These are phyloP conservation scores for Cercospora nicotianae DNA, from an alignment of 2,329 filamentous ascomycete genomes.

Conservation along the genomic window DNA sequence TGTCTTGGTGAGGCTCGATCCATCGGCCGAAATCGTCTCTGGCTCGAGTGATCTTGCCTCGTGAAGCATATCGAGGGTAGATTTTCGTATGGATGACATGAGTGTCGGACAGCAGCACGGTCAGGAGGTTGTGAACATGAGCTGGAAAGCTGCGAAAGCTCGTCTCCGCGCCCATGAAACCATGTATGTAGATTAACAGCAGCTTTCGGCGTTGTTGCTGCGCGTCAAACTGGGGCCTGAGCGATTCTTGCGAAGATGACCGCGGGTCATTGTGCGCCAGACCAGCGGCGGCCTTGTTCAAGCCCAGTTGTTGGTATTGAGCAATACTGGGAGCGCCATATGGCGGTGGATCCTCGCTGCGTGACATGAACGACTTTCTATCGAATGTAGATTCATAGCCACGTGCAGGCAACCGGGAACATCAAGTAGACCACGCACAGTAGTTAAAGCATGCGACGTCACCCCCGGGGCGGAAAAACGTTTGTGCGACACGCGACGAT, in stretches of 20 bases:
- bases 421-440: background rate
- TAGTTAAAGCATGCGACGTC: background rate
- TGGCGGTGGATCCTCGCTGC: slow-evolving; percentile 22
- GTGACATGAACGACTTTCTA: slow-evolving; percentile 8
- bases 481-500: background rate
- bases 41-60: slow-evolving; percentile 69
- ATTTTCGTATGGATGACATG: slow-evolving; percentile 86
- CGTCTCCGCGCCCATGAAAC: slow-evolving; percentile 84
- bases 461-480: background rate
- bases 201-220: slow-evolving; percentile 54
- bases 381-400: background rate
- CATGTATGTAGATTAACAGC: slow-evolving; percentile 81
- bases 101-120: slow-evolving; percentile 64
- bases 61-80: slow-evolving; percentile 77
- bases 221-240: slow-evolving; percentile 41
- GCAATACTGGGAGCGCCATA: slow-evolving; percentile 18
- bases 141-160: slow-evolving; percentile 87
- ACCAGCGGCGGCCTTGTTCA: slow-evolving; percentile 21
- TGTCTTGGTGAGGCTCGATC: slow-evolving; percentile 73
- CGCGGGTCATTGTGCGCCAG: slow-evolving; percentile 42
- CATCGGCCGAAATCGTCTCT: slow-evolving; percentile 81
- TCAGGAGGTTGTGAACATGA: slow-evolving; percentile 76
- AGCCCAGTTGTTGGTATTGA: slow-evolving; percentile 21
- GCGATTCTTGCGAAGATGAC: slow-evolving; percentile 49
- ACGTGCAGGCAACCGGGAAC: background rate